Evolutionary conservation across 805 yeast genomes (phyloP).

Genomic region (Candida alai): DNA sequence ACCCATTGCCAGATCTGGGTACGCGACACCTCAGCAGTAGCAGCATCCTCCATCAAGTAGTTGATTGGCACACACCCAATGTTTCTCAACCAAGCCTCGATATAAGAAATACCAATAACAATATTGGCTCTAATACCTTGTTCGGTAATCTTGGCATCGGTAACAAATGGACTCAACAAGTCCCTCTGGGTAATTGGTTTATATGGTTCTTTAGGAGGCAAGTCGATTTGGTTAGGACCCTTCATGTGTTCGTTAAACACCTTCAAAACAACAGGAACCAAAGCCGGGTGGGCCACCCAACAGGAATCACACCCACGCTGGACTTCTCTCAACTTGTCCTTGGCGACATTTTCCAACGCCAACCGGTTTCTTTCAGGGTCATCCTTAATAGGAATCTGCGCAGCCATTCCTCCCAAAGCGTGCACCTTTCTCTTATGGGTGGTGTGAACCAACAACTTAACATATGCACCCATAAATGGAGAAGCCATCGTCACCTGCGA

Average conservation of each 20-base stretch:
- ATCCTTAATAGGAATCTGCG: conserved; percentile 75
- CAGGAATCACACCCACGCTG: conserved; percentile 82
- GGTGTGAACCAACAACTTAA: conserved; percentile 64
- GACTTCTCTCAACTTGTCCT: conserved; percentile 75
- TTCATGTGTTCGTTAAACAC: conserved; percentile 76
- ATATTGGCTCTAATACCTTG: conserved; percentile 69
- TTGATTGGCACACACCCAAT: conserved; percentile 84
- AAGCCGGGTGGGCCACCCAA: conserved; percentile 87
- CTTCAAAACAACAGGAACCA: conserved; percentile 67
- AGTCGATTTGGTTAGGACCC: conserved; percentile 74
- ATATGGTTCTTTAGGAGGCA: conserved; percentile 44
- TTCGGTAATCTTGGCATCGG: conserved; percentile 60
- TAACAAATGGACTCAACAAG: conserved; percentile 60
- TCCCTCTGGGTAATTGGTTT: conserved; percentile 56
- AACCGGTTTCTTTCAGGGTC: conserved; percentile 58
- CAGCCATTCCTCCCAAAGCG: conserved; percentile 92
- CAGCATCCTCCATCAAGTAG: conserved; percentile 86
- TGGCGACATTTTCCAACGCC: conserved; percentile 70
- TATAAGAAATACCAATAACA: conserved; percentile 72
- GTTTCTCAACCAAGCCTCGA: conserved; percentile 85
- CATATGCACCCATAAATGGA: conserved; percentile 78
- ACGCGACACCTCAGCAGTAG: conserved; percentile 84
- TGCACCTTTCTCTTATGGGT: conserved; percentile 79
- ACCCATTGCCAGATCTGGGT: conserved; percentile 84
- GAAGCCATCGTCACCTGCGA: conserved; percentile 76